A percentile compares a stretch with the other conserved stretches of the same genome.
These are phyloP conservation scores for Decorospora gaudefroyi DNA, from an alignment of 2,329 filamentous ascomycete genomes.

Conservation along the genomic window DNA sequence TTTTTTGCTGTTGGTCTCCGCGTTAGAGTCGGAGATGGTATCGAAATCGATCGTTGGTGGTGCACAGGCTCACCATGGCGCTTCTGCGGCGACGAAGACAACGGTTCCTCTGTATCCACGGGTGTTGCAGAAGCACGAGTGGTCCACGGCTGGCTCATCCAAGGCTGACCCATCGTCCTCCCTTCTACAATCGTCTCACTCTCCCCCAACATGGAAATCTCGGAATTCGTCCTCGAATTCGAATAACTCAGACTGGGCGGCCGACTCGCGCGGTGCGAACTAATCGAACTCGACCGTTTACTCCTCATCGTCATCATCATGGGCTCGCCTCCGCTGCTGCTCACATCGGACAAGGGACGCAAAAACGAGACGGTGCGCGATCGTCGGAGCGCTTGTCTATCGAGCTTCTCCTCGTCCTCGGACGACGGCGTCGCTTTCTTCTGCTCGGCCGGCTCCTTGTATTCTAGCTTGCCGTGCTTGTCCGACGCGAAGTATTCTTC, in stretches of 20 bases:
- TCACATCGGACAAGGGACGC: constrained; percentile 32
- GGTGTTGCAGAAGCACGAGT: background rate
- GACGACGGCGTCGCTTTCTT: constrained; percentile 7
- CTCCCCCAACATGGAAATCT: constrained; percentile 22
- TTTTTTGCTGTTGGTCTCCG: background rate
- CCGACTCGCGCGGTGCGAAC: constrained; percentile 25
- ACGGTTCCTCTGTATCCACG: too few species aligned
- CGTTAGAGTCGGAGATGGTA: too few species aligned
- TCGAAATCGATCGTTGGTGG: too few species aligned
- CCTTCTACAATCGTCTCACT: constrained; percentile 13
- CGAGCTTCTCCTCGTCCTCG: constrained; percentile 27
- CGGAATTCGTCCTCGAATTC: constrained; percentile 30
- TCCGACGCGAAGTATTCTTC: constrained; percentile 50
- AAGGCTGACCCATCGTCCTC: too few species aligned
- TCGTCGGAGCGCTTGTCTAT: constrained; percentile 29
- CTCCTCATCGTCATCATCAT: constrained; percentile 9
- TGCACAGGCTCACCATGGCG: too few species aligned
- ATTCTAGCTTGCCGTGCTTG: constrained; percentile 45
- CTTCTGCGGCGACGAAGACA: too few species aligned
- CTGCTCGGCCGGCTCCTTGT: constrained; percentile 40
- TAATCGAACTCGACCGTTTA: constrained; percentile 25
- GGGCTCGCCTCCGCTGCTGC: constrained; percentile 12
- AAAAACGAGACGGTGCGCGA: constrained; percentile 41
- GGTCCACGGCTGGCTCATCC: constrained; percentile 7
- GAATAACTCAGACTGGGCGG: constrained; percentile 29